phyloP scores from a whole-genome alignment of 192 early-diverging fungal genomes.

The Mortierella alpina region DNA sequence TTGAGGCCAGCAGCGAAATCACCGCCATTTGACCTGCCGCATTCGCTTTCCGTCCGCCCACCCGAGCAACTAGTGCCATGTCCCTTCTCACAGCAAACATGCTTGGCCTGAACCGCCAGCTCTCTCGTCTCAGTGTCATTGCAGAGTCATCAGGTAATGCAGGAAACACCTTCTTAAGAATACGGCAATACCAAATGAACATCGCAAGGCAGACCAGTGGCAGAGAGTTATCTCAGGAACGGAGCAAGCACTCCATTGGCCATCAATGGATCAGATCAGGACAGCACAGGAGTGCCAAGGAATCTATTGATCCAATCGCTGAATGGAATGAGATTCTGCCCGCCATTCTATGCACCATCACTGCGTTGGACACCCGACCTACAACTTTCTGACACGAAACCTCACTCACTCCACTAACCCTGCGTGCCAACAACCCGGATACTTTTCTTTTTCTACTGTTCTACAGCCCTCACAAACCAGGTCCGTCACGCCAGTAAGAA shows the following conservation, averaged over 20 bases:
- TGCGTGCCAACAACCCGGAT: background rate
- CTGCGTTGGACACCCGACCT: background rate
- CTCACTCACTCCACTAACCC: background rate
- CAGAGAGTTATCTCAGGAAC: background rate
- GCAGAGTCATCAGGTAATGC: conserved; percentile 42
- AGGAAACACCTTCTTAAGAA: background rate
- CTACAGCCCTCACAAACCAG: conserved; percentile 57
- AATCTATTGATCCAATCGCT: background rate
- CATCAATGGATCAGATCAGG: background rate
- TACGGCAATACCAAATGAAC: background rate
- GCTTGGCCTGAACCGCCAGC: conserved; percentile 36
- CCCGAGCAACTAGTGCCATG: conserved; percentile 7
- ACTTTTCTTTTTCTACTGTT: background rate
- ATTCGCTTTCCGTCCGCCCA: too few species aligned
- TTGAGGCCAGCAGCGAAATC: too few species aligned
- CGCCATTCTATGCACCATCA: too few species aligned
- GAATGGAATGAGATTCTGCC: too few species aligned
- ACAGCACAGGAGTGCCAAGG: too few species aligned
- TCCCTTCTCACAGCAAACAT: conserved; percentile 36
- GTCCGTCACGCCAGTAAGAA: conserved; percentile 83
- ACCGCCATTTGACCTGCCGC: too few species aligned
- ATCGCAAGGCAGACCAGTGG: background rate
- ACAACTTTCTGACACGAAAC: background rate
- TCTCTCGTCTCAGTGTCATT: conserved; percentile 19
- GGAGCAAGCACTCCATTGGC: too few species aligned